Base-by-base conservation (phyloP, 306 rosid species). In the Castanopsis chinensis region DNA sequence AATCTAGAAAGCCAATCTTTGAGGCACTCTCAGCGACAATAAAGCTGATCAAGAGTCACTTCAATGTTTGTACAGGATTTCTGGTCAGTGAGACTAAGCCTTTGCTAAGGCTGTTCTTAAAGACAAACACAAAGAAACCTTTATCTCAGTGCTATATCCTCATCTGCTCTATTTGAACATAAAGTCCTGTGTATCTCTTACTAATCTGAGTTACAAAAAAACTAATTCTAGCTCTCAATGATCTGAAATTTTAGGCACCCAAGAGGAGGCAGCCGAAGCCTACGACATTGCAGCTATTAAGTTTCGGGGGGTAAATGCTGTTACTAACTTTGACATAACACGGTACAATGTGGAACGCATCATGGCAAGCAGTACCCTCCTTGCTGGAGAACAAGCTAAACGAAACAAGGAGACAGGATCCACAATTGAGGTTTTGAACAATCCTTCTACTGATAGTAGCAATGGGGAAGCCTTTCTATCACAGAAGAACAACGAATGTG, bases 231-330 rank as follows among this genome's bases (percentile, higher is more conserved):
- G 74, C 25, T 23, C 72, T 74, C 2, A 69, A 58, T 70, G 81
- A 75, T 72, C 71, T 79, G 82, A 61, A 78, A 79, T 28, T 71
- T 37, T 56, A 94, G 98, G 98, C 83, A 92, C 97, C 8, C 98
- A 94, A 88, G 98, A 94, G 86, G 97, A 94, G 85, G 98, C 98
- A 41, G 98, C 98, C 4, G 98, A 94, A 79, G 97, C 98, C 49
- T 94, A 94, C 12, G 98, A 94, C 78, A 80, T 94, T 54, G 97
- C 98, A 3, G 98, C 98, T 51, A 94, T 94, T 60, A 94, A 94
- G 80, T 92, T 94, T 72, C 76, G 98, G 41, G 98, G 98, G 64
- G 79, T 83, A 7, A 90, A 88, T 84, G 97, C 98, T 4, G 98
- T 94, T 3, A 94, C 98, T 8, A 94, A 94, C 87, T 94, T 94